Conservation (phyloP, 345 rosid genomes). For the Erysimum cheiranthoides region DNA sequence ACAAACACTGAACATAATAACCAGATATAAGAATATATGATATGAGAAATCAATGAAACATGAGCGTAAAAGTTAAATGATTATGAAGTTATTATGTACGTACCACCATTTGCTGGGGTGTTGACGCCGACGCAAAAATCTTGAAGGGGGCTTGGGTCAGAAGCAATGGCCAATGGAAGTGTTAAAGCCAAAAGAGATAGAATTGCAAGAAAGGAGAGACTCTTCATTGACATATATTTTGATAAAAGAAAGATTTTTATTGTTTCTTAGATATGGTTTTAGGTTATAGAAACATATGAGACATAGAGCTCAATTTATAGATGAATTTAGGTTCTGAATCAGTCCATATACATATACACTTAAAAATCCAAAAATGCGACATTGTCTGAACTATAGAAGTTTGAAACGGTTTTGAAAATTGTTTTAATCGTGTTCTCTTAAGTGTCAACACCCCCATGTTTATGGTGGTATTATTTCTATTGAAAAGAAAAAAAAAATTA, state of each 20-base stretch:
- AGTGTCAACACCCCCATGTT: no score
- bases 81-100: not conserved
- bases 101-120: constrained; percentile 20
- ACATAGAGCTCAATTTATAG: constrained; percentile 22
- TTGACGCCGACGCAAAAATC: constrained; percentile 24
- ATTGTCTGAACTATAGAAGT: not conserved
- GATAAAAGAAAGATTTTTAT: not conserved
- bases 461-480: no score
- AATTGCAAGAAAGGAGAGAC: not conserved
- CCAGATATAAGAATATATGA: not conserved
- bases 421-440: no score
- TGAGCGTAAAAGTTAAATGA: not conserved
- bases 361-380: not conserved
- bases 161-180: constrained; percentile 19
- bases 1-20: constrained; percentile 28
- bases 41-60: not conserved
- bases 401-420: not conserved
- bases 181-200: constrained; percentile 18
- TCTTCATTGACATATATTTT: constrained; percentile 13
- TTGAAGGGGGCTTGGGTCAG: constrained; percentile 26
- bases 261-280: not conserved
- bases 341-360: not conserved
- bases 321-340: not conserved
- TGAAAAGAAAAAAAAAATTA: no score
- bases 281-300: constrained; percentile 3